A percentile compares a stretch with the other conserved stretches of the same genome.
Conservation (phyloP, 192 early-diverging fungal genomes). For the Pecoramyces ruminantium region DNA sequence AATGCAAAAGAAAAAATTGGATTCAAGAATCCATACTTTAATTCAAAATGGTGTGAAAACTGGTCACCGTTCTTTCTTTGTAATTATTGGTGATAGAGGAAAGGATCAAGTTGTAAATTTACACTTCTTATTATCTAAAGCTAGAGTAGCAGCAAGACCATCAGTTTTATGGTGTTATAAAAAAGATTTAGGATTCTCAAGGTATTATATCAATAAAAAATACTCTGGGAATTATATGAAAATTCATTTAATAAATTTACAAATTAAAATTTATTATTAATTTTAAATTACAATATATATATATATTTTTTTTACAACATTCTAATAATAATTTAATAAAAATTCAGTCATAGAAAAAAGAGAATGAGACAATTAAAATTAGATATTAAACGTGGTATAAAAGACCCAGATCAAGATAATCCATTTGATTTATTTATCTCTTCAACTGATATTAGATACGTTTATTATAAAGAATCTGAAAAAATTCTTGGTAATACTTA, state of each 20-base stretch:
- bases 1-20: conserved; percentile 43
- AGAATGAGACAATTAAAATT: conserved; percentile 88
- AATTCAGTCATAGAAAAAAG: conserved; percentile 83
- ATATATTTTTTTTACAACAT: no score
- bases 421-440: conserved; percentile 98
- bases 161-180: conserved; percentile 99
- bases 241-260: no score
- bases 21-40: conserved; percentile 83
- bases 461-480: conserved; percentile 98
- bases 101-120: conserved; percentile 87
- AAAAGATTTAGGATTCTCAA: conserved; percentile 89
- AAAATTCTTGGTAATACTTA: conserved; percentile 96
- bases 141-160: conserved; percentile 71
- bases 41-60: conserved; percentile 83
- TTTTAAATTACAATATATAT: no score
- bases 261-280: no score
- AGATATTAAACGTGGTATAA: conserved; percentile 77
- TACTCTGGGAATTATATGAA: neutral
- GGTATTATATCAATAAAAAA: conserved; percentile 9
- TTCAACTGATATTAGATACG: conserved; percentile 89
- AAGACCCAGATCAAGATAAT: conserved; percentile 85
- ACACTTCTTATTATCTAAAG: conserved; percentile 90
- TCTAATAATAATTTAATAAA: neutral
- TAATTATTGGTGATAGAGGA: conserved; percentile 88
- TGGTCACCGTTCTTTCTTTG: conserved; percentile 86